Evolutionary conservation across 148 eudicot genomes (phyloP).

Genomic region (Persicaria maculosa): DNA sequence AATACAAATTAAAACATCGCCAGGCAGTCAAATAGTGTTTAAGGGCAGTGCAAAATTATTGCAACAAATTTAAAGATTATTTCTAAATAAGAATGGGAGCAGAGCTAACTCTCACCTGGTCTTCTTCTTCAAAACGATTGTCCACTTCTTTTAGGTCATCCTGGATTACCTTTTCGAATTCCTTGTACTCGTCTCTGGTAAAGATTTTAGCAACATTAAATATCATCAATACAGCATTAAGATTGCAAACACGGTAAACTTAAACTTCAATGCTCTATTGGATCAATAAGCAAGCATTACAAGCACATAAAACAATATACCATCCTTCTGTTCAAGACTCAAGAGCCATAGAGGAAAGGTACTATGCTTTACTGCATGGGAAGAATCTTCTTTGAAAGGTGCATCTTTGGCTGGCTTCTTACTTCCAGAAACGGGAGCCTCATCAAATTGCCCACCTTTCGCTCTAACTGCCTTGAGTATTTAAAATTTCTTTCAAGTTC

Average conservation of each 20-base stretch:
- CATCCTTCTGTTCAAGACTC: too few relatives aligned
- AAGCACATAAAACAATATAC: too few relatives aligned
- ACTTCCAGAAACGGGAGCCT: slow-evolving; percentile 95
- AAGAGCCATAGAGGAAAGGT: too few relatives aligned
- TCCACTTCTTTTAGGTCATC: slow-evolving; percentile 79
- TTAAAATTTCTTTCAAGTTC: neutral
- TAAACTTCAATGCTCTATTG: too few relatives aligned
- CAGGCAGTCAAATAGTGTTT: neutral
- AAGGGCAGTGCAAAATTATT: neutral
- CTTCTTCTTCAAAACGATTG: slow-evolving; percentile 94
- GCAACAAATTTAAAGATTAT: neutral
- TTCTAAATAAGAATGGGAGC: neutral
- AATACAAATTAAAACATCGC: slow-evolving; percentile 10
- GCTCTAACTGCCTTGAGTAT: slow-evolving; percentile 58
- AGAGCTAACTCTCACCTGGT: slow-evolving; percentile 32
- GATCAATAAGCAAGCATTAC: too few relatives aligned
- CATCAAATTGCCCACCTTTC: slow-evolving; percentile 49
- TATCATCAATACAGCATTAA: neutral
- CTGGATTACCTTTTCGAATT: slow-evolving; percentile 78
- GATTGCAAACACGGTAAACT: too few relatives aligned
- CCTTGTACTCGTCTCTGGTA: slow-evolving; percentile 88
- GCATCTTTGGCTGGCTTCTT: slow-evolving; percentile 82
- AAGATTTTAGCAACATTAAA: slow-evolving; percentile 11
- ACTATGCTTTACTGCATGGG: neutral
- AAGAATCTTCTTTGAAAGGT: neutral